A percentile compares a stretch with the other conserved stretches of the same genome.
phyloP scores from a whole-genome alignment of 345 rosid genomes.

The Citrus trifoliata region DNA sequence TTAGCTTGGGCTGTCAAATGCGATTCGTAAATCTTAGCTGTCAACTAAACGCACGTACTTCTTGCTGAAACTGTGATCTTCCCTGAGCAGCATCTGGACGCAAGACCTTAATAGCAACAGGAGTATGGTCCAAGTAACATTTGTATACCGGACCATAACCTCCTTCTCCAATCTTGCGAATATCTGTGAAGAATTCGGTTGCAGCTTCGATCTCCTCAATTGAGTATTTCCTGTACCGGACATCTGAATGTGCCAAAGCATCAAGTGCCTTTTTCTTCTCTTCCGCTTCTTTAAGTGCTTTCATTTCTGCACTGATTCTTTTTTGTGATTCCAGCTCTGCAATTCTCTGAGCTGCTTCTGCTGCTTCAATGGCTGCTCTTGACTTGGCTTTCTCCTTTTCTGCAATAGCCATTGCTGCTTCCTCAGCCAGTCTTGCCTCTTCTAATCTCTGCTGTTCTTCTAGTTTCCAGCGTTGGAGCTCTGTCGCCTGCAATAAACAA shows the following conservation, averaged over 20 bases:
- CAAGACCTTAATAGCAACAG: slow-evolving; percentile 80
- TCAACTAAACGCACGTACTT: slow-evolving; percentile 37
- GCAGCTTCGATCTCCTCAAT: slow-evolving; percentile 88
- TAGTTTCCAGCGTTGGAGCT: slow-evolving; percentile 75
- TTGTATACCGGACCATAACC: slow-evolving; percentile 94
- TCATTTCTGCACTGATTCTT: slow-evolving; percentile 69
- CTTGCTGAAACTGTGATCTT: slow-evolving; percentile 90
- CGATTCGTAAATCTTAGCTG: background rate
- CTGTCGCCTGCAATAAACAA: slow-evolving; percentile 53
- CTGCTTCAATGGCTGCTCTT: slow-evolving; percentile 77
- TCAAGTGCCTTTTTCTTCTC: slow-evolving; percentile 65
- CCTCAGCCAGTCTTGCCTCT: slow-evolving; percentile 74
- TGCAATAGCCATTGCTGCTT: slow-evolving; percentile 67
- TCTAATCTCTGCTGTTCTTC: slow-evolving; percentile 74
- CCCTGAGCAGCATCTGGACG: slow-evolving; percentile 94
- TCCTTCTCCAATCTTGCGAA: slow-evolving; percentile 86
- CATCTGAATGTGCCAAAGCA: slow-evolving; percentile 49
- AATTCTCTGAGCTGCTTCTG: slow-evolving; percentile 82
- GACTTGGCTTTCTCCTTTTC: slow-evolving; percentile 86
- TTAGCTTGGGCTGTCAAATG: background rate
- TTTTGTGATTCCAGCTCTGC: slow-evolving; percentile 78
- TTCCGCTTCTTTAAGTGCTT: slow-evolving; percentile 64
- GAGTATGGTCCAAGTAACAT: slow-evolving; percentile 73
- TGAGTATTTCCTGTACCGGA: slow-evolving; percentile 69
- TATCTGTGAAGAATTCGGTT: slow-evolving; percentile 58